Evolutionary conservation across 192 early-diverging fungal genomes (phyloP).

Genomic region (Dispira simplex): DNA sequence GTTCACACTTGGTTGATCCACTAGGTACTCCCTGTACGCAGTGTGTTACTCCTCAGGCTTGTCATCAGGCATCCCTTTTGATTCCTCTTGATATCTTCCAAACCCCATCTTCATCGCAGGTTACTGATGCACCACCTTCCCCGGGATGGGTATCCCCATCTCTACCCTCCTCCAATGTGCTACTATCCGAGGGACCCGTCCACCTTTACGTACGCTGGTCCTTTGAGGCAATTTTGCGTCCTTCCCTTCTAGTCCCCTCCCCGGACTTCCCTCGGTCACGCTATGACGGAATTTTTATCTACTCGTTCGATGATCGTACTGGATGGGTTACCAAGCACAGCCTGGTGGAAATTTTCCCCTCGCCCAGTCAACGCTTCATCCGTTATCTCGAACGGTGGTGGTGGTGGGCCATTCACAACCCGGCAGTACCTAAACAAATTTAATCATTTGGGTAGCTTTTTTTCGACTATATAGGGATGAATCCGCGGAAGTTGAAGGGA

Average conservation of each 20-base stretch:
- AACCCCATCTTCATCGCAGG: background rate
- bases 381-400: slow-evolving; percentile 9
- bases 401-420: slow-evolving; percentile 9
- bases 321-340: slow-evolving; percentile 7
- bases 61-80: too few relatives aligned
- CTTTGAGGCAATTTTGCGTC: slow-evolving; percentile 8
- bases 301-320: slow-evolving; percentile 3
- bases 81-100: background rate
- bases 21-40: too few relatives aligned
- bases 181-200: background rate
- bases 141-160: too few relatives aligned
- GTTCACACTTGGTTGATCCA: too few relatives aligned
- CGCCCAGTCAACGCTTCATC: slow-evolving; percentile 5
- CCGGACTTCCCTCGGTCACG: background rate
- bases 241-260: background rate
- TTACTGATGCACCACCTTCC: background rate
- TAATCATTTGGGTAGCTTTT: too few relatives aligned
- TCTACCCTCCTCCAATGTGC: too few relatives aligned
- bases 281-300: slow-evolving; percentile 10
- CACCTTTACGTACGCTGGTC: slow-evolving; percentile 12
- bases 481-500: too few relatives aligned
- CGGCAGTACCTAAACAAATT: background rate
- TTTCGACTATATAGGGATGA: too few relatives aligned
- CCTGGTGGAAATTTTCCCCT: slow-evolving; percentile 7
- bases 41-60: too few relatives aligned